Base-by-base conservation (phyloP, 305 asterid genomes). In the Coffea humblotiana region DNA sequence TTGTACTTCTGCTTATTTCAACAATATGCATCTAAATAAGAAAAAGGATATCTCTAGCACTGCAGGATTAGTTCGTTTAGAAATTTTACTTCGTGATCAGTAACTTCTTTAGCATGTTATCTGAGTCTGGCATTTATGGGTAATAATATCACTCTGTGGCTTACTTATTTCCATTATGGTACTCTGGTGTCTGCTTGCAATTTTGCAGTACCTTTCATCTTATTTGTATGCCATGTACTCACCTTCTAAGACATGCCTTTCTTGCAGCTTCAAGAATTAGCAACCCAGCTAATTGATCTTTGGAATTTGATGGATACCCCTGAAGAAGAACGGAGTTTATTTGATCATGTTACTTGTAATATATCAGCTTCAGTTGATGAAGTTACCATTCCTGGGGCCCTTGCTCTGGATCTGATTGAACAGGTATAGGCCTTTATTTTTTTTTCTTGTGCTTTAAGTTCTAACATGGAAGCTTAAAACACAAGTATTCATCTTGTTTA, bases 261-360 rank as follows among this genome's bases (percentile, higher is more conserved):
- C 67, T 40, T 84, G 77, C 93, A 96, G 98, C 98, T 96, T 85
- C 99, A 96, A 94, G 97, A 92, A 84, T 89, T 90, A 87, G 97
- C 97, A 16, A 84, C 93, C 74, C 97, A 94, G 89, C 89, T 96
- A 64, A 88, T 87, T 81, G 98, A 94, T 83, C 94, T 96, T 66
- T 93, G 99, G 99, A 94, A 96, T 91, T 87, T 94, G 91, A 96
- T 94, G 99, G 99, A 96, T 86, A 92, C 98, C 2, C 86, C 97
- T 16, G 84, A 87, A 65, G 98, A 90, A 80, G 98, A 94, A 47
- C 91, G 98, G 79, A 81, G 87, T 85, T 84, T 91, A 37, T 96
- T 92, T 84, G 91, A 92, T 81, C 99, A 94, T 80, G 97, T 96
- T 21, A 92, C 97, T 56, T 91, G 95, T 84, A 96, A 94, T 81